Percentiles rank a stretch among this genome's conserved stretches.
Evolutionary conservation across 164 flowering plant species (phyloP).

Genomic region (Santalum album): DNA sequence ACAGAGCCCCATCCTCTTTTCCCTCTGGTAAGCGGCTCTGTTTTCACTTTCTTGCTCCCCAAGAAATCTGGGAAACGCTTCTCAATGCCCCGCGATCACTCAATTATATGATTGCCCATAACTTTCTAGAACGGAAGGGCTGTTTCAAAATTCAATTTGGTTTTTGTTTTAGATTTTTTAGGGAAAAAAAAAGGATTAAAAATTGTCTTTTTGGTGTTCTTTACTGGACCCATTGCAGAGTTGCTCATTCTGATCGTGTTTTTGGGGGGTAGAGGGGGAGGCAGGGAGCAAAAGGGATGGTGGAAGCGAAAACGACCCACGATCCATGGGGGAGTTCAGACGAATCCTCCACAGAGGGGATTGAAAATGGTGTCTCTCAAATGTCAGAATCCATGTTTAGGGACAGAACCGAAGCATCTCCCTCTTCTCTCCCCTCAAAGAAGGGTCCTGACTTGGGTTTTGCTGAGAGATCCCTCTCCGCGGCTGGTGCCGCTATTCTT

Average conservation of each 20-base stretch:
- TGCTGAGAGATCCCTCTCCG: slow-evolving; percentile 39
- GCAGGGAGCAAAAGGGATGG: slow-evolving; percentile 12
- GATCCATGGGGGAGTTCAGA: slow-evolving; percentile 21
- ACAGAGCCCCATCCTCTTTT: not conserved
- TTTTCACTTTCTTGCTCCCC: slow-evolving; percentile 16
- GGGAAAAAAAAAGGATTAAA: not conserved
- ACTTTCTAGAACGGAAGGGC: too few relatives aligned
- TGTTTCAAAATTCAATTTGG: not conserved
- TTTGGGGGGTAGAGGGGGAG: not conserved
- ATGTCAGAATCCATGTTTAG: slow-evolving; percentile 7
- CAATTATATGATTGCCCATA: too few relatives aligned
- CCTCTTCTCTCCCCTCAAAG: not conserved
- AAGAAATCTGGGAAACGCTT: slow-evolving; percentile 24
- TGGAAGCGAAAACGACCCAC: slow-evolving; percentile 12
- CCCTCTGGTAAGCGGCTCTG: not conserved
- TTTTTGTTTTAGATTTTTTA: not conserved
- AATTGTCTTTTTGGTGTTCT: not conserved
- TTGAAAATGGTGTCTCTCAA: slow-evolving; percentile 9
- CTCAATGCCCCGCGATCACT: too few relatives aligned
- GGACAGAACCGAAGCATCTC: slow-evolving; percentile 7
- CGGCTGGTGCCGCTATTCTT: slow-evolving; percentile 66
- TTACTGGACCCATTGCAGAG: not conserved
- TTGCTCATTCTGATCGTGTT: not conserved
- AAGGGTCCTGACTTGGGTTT: slow-evolving; percentile 24
- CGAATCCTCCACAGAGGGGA: slow-evolving; percentile 3